Evolutionary conservation across 2,329 filamentous ascomycete genomes (phyloP), one percentile per base, ranked within the genome.

Genomic region (Cryphonectria nitschkei): DNA sequence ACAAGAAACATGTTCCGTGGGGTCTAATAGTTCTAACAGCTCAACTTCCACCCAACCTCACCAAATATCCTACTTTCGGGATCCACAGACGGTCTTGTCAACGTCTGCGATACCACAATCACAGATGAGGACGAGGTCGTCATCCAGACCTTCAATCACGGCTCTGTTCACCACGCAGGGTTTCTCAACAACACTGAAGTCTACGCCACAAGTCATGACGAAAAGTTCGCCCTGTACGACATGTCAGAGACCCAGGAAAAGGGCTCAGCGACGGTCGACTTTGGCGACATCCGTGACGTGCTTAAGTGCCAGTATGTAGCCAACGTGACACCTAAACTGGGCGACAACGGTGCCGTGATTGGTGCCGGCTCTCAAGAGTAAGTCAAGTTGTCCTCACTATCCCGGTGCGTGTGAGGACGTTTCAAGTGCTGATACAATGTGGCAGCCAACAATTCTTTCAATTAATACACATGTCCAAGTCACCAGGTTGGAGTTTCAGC

Each of bases 31-130:
- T 13, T 19, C n/a, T 76, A 76, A 65, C 77, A 89, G 84, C 80
- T 90, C 1, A 83, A 85, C 76, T 89, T 90, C 76, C 90, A 93
- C 79, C 89, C 90, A 0, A 82, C 80, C 2, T 82, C 87, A 65
- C 84, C 87, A 0, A 84, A 87, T 61, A 82, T 92, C 22, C 86
- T 95, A 7, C 84, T 95, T 14, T 93, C 92, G 1, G 92, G 92
- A 60, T 93, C 92, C 52, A 95, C 92, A 19, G 93, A 96, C 80
- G 92, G 92, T 8, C 86, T 95, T 1, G 86, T 95, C 76, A 94
- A 92, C 77, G 83, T 95, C 62, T 93, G 92, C 80, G 90, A 96
- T 81, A 91, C 88, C 26, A 85, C 86, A 64, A 86, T 93, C 70
- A 81, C 84, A 26, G 91, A 93, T 75, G 93, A 95, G 80, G 93